Evolutionary conservation across 257 asterid species (phyloP).

Genomic region (Ehretia macrophylla): DNA sequence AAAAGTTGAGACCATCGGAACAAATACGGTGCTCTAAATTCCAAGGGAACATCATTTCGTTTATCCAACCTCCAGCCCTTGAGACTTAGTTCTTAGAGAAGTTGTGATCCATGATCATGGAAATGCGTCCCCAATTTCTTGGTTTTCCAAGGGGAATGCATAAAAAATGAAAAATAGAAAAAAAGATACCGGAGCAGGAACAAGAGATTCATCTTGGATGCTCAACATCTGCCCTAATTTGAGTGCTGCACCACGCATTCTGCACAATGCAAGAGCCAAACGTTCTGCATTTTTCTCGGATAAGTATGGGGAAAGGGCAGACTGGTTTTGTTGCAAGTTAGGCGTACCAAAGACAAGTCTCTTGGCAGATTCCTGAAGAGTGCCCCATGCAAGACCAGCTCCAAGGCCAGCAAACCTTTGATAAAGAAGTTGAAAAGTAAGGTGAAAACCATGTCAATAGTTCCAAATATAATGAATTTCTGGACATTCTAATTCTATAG

Average conservation of each 20-base stretch:
- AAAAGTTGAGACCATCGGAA: too few relatives aligned
- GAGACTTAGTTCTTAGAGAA: neutral
- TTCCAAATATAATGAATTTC: too few relatives aligned
- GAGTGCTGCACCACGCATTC: slow-evolving; percentile 99
- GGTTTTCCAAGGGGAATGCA: neutral
- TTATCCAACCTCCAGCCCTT: too few relatives aligned
- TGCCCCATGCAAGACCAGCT: slow-evolving; percentile 98
- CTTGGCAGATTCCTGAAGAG: slow-evolving; percentile 89
- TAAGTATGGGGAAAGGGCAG: slow-evolving; percentile 59
- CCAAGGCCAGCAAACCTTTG: slow-evolving; percentile 95
- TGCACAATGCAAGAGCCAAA: slow-evolving; percentile 93
- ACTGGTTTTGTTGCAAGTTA: slow-evolving; percentile 35
- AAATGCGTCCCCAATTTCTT: neutral
- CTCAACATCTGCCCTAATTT: slow-evolving; percentile 97
- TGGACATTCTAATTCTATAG: too few relatives aligned
- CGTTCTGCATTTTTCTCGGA: slow-evolving; percentile 94
- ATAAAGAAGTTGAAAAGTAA: neutral
- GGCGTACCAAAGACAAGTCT: slow-evolving; percentile 75
- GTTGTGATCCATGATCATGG: neutral
- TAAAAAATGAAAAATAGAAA: slow-evolving; percentile 1
- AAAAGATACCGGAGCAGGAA: slow-evolving; percentile 83
- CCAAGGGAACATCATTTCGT: too few relatives aligned
- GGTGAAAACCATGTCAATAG: neutral
- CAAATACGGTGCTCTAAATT: too few relatives aligned
- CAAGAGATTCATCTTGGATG: slow-evolving; percentile 89